Conservation (phyloP, 2,329 filamentous ascomycete genomes). For the Aspergillus pseudoviridinutans region DNA sequence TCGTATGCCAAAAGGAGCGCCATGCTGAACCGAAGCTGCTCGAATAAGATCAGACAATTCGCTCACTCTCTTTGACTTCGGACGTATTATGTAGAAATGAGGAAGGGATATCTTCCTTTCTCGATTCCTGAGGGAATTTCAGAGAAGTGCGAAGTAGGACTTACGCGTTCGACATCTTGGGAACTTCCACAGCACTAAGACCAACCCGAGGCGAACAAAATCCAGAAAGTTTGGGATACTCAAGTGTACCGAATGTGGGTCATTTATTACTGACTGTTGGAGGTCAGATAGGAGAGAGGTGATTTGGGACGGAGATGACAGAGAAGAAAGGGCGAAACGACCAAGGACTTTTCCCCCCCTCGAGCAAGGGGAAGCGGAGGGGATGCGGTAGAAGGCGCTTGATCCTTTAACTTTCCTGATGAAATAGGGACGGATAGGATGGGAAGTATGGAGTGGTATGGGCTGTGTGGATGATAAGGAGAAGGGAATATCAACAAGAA, state of each 20-base stretch:
- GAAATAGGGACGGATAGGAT: constrained; percentile 6
- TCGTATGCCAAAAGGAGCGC: constrained; percentile 93
- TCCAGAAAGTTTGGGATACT: constrained; percentile 3
- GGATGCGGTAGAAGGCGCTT: constrained; percentile 1
- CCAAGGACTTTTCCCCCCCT: constrained; percentile 23
- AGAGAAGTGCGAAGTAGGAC: constrained; percentile 3
- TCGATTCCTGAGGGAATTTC: neutral
- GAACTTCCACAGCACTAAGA: constrained; percentile 2
- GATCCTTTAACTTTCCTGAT: neutral
- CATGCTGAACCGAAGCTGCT: constrained; percentile 66
- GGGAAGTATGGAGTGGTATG: neutral
- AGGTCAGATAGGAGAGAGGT: neutral
- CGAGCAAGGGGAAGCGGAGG: constrained; percentile 6
- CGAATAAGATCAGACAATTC: constrained; percentile 3
- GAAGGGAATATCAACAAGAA: neutral
- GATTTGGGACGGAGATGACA: neutral
- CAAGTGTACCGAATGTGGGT: constrained; percentile 8
- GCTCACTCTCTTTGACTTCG: neutral
- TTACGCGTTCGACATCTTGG: constrained; percentile 20
- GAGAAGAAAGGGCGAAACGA: constrained; percentile 3
- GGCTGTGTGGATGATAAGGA: neutral
- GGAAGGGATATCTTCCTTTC: neutral
- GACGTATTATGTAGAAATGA: neutral
- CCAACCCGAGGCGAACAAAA: constrained; percentile 5
- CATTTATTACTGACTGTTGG: constrained; percentile 12